Conservation (phyloP, 306 rosid species). For the Chamaecrista fasciculata region DNA sequence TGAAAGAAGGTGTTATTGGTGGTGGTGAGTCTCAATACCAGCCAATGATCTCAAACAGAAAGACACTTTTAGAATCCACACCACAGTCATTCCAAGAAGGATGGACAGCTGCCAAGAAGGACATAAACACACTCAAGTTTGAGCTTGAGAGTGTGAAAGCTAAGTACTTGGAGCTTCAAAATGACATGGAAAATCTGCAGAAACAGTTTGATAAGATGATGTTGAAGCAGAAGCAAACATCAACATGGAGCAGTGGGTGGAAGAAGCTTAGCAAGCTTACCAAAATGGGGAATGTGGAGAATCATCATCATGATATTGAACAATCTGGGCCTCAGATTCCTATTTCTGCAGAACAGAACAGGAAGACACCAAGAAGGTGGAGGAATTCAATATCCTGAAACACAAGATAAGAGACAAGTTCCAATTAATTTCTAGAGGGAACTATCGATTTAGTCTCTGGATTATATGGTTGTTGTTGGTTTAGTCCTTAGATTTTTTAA, state of each 20-base stretch:
- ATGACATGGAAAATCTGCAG: slow-evolving; percentile 81
- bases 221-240: slow-evolving; percentile 79
- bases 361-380: slow-evolving; percentile 83
- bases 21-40: slow-evolving; percentile 56
- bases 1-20: slow-evolving; percentile 57
- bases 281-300: slow-evolving; percentile 52
- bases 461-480: no score
- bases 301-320: slow-evolving; percentile 54
- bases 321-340: slow-evolving; percentile 46
- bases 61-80: slow-evolving; percentile 81
- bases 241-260: slow-evolving; percentile 98
- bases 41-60: slow-evolving; percentile 65
- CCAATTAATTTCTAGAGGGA: no score
- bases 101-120: slow-evolving; percentile 87
- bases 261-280: slow-evolving; percentile 87
- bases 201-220: slow-evolving; percentile 82
- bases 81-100: slow-evolving; percentile 99
- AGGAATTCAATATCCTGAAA: slow-evolving; percentile 84
- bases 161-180: slow-evolving; percentile 82
- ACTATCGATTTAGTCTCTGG: no score
- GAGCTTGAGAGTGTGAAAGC: slow-evolving; percentile 86
- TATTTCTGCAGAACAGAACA: slow-evolving; percentile 43
- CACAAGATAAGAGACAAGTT: no score
- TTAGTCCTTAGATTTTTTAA: no score
- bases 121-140: slow-evolving; percentile 87